Percentiles rank a stretch among this genome's conserved stretches.
phyloP scores from a whole-genome alignment of 352 stramenopile species.

The Phytophthora pinifolia region DNA sequence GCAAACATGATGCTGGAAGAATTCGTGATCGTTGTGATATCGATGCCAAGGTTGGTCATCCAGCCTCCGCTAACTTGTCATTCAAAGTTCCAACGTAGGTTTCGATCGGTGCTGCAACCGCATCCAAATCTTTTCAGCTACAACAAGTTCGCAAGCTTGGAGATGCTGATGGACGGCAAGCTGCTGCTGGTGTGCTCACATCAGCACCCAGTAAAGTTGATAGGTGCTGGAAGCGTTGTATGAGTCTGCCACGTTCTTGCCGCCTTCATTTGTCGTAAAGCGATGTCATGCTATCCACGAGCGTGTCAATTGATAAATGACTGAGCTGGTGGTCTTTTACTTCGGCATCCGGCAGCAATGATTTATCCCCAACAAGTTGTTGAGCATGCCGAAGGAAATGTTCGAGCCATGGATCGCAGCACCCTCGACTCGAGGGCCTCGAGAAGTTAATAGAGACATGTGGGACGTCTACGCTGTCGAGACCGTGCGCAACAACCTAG shows the following conservation, averaged over 20 bases:
- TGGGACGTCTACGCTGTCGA: too few relatives aligned
- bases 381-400: constrained; percentile 11
- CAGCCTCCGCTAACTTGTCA: constrained; percentile 17
- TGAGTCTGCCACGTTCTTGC: constrained; percentile 17
- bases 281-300: constrained; percentile 17
- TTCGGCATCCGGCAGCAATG: background rate
- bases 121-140: constrained; percentile 34
- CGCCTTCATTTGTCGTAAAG: constrained; percentile 18
- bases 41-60: constrained; percentile 28
- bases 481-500: too few relatives aligned
- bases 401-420: too few relatives aligned
- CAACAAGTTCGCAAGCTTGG: constrained; percentile 33
- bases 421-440: too few relatives aligned
- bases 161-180: constrained; percentile 31
- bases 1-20: constrained; percentile 21
- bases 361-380: constrained; percentile 6
- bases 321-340: constrained; percentile 1
- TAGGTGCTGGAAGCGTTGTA: constrained; percentile 25
- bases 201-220: constrained; percentile 10
- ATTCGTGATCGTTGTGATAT: constrained; percentile 11
- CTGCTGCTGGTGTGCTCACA: constrained; percentile 27
- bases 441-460: too few relatives aligned
- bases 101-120: constrained; percentile 36
- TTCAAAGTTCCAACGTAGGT: constrained; percentile 11
- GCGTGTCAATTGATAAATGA: constrained; percentile 7